A percentile compares a stretch with the other conserved stretches of the same genome.
Evolutionary conservation across 2,329 filamentous ascomycete species (phyloP).

Genomic region (Venturia effusa): DNA sequence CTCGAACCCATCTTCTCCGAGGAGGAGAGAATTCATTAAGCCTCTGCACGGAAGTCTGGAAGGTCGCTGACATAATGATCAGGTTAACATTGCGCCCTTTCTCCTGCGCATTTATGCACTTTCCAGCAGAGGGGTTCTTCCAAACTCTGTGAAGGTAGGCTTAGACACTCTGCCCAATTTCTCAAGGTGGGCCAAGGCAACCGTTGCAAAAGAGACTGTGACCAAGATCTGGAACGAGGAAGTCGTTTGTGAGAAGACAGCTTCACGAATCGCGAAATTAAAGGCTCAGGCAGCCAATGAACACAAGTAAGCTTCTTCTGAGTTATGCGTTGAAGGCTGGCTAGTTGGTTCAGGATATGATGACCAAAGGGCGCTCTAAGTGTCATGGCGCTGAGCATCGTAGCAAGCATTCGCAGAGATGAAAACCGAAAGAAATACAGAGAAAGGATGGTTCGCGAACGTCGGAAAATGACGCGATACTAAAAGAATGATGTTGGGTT

Average conservation of each 20-base stretch:
- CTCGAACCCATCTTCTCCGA: too few relatives aligned
- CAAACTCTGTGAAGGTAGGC: slow-evolving; percentile 34
- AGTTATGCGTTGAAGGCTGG: background rate
- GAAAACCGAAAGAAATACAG: background rate
- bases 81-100: slow-evolving; percentile 58
- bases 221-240: slow-evolving; percentile 48
- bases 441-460: background rate
- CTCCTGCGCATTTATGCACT: slow-evolving; percentile 48
- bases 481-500: background rate
- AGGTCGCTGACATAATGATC: slow-evolving; percentile 9
- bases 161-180: slow-evolving; percentile 54
- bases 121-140: slow-evolving; percentile 45
- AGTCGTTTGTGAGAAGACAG: slow-evolving; percentile 30
- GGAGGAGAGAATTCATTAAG: too few relatives aligned
- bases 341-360: background rate
- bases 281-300: slow-evolving; percentile 12
- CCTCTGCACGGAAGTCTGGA: too few relatives aligned
- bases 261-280: slow-evolving; percentile 30
- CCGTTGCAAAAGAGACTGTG: slow-evolving; percentile 54
- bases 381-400: background rate
- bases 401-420: background rate
- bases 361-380: too few relatives aligned
- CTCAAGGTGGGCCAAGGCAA: slow-evolving; percentile 53
- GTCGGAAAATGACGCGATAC: background rate
- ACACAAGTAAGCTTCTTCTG: background rate